Percentiles rank a stretch among this genome's conserved stretches.
phyloP scores from a whole-genome alignment of 441 rosid species.

The Populus trichocarpa region DNA sequence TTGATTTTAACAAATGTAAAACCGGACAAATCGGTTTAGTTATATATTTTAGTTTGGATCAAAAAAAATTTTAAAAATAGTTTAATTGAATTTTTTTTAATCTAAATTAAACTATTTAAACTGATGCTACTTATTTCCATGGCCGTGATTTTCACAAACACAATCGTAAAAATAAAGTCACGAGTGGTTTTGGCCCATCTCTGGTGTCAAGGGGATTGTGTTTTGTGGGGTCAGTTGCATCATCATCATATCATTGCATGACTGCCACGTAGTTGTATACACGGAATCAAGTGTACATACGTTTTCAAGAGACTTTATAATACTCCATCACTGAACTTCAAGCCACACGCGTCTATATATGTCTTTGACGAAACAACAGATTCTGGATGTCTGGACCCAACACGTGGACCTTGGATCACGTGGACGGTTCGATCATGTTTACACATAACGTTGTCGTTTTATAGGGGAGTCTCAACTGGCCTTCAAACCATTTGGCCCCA shows the following conservation, averaged over 20 bases:
- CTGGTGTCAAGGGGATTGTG: background rate
- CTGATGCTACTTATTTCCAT: background rate
- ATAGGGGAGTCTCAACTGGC: background rate
- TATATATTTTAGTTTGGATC: background rate
- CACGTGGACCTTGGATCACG: background rate
- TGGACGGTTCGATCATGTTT: background rate
- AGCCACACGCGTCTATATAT: slow-evolving; percentile 1
- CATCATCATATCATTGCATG: background rate
- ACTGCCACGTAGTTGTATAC: background rate
- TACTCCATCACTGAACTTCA: background rate
- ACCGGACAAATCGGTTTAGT: background rate
- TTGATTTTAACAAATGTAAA: background rate
- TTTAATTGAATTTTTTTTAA: background rate
- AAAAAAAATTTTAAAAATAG: background rate
- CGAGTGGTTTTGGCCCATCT: background rate
- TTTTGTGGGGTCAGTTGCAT: background rate
- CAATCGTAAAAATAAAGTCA: background rate
- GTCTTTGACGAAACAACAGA: background rate
- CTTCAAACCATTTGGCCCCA: no score
- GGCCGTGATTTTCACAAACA: background rate
- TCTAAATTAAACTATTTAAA: background rate
- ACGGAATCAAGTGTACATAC: background rate
- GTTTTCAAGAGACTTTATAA: background rate
- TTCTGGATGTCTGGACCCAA: background rate
- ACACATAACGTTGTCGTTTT: background rate